Evolutionary conservation across 2,329 filamentous ascomycete genomes (phyloP).

Genomic region (Colletotrichum trifolii): DNA sequence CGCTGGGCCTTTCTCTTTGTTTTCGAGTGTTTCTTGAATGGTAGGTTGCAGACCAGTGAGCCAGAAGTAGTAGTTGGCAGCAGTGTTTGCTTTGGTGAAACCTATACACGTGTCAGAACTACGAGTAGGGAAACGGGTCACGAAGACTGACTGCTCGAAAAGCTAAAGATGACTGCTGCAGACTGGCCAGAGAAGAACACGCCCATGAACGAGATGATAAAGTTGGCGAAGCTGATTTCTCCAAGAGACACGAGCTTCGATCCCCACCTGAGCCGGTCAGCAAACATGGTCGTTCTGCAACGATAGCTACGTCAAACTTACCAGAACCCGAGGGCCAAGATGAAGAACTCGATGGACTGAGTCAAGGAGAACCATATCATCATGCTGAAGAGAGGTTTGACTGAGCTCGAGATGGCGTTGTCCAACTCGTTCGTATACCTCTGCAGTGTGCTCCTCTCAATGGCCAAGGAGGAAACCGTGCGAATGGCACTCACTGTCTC

Average conservation of each 20-base stretch:
- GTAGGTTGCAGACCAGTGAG: constrained; percentile 41
- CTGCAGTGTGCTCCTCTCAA: constrained; percentile 43
- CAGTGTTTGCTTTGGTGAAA: constrained; percentile 52
- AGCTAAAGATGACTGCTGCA: constrained; percentile 13
- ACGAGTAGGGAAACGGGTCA: background rate
- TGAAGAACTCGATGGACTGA: constrained; percentile 46
- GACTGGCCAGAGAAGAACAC: constrained; percentile 42
- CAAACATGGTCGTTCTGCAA: no score
- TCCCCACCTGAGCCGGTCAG: constrained; percentile 14
- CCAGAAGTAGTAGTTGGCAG: constrained; percentile 52
- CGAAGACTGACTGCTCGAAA: constrained; percentile 15
- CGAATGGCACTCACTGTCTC: constrained; percentile 58
- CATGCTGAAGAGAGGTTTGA: constrained; percentile 2
- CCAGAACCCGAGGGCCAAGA: constrained; percentile 51
- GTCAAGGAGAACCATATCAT: constrained; percentile 40
- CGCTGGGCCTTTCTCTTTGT: constrained; percentile 29
- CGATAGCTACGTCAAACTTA: constrained; percentile 16
- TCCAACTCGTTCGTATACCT: constrained; percentile 48
- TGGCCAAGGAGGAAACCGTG: constrained; percentile 54
- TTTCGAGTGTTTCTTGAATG: constrained; percentile 37
- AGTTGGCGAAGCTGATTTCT: constrained; percentile 31
- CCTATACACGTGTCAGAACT: constrained; percentile 32
- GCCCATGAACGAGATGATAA: constrained; percentile 46
- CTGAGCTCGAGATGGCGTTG: constrained; percentile 26
- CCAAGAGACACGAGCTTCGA: constrained; percentile 25